Base-by-base conservation (phyloP, 1,284 basidiomycete species). In the Heliocybe sulcata region DNA sequence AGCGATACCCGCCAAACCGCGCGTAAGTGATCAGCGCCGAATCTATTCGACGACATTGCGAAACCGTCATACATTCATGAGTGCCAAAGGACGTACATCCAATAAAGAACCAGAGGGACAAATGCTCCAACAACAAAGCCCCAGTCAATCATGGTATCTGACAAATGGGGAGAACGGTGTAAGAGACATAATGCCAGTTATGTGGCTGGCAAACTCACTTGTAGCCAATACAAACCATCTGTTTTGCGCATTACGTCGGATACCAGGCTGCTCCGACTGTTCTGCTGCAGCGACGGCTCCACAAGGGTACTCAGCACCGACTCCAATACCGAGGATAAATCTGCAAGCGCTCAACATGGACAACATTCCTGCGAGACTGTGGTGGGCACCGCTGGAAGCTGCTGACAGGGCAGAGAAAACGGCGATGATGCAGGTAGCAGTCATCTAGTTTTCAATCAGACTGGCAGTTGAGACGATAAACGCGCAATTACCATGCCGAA, bases 251-350 rank as follows among this genome's bases (percentile, higher is more conserved):
- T 81, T 82, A 71, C 90, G 92, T 60, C 72, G 77, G 63, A 96
- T 85, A 2, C 80, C 82, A 20, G 79, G 74, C 64, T 92, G 87
- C 68, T 96, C 94, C 0, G 92, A 92, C 65, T 92, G 90, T 67
- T 97, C 94, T 1, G 90, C 89, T 1, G 89, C 88, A 22, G 93
- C 92, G 16, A 97, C 93, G 2, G 87, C 90, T 6, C 94, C 94
- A 58, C 87, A 90, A 3, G 93, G 93, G 61, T 97, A 96, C 67
- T 95, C 92, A 11, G 92, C 92, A 26, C 93, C 94, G 9, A 93
- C 75, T 42, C 90, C 90, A 56, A 92, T 85, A 49, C 90, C 92
- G 54, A 92, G 76, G 9, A 94, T 69, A 74, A 93, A 90, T 27
- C 38, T 2, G 45, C 45, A 23, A 16, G 87, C 90, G 52, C 77